phyloP scores from a whole-genome alignment of 2,329 filamentous ascomycete species.

The Calonectria multiphialidica region DNA sequence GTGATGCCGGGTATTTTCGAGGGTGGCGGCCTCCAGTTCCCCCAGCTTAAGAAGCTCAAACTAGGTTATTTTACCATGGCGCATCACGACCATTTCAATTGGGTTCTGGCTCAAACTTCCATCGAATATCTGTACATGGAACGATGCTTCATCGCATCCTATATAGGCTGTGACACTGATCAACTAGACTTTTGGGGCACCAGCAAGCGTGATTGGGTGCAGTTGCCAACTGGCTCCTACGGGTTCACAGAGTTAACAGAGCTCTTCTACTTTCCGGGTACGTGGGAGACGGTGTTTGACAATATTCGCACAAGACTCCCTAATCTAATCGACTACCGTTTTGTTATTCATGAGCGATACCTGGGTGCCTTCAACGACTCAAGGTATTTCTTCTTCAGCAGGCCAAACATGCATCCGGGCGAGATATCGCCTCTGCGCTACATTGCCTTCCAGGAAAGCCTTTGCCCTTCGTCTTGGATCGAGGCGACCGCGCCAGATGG shows the following conservation, averaged over 20 bases:
- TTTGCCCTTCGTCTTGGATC: background rate
- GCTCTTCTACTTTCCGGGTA: conserved; percentile 28
- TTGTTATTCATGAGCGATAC: background rate
- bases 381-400: background rate
- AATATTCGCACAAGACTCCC: conserved; percentile 29
- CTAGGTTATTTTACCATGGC: conserved; percentile 34
- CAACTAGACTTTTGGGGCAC: background rate
- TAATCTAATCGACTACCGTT: conserved; percentile 31
- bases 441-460: background rate
- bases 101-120: conserved; percentile 35
- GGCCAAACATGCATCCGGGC: background rate
- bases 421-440: background rate
- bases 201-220: conserved; percentile 31
- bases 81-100: conserved; percentile 41
- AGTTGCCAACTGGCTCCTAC: background rate
- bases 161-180: background rate
- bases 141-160: conserved; percentile 25
- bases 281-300: conserved; percentile 38
- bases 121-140: conserved; percentile 24
- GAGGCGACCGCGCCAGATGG: background rate
- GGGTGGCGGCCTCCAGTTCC: conserved; percentile 35
- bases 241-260: background rate
- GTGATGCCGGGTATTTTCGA: conserved; percentile 37
- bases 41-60: conserved; percentile 33
- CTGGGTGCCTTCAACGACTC: background rate